A percentile compares a stretch with the other conserved stretches of the same genome.
Evolutionary conservation across 495 filamentous ascomycete genomes (phyloP).

Genomic region (Opeltia flavorubescens): DNA sequence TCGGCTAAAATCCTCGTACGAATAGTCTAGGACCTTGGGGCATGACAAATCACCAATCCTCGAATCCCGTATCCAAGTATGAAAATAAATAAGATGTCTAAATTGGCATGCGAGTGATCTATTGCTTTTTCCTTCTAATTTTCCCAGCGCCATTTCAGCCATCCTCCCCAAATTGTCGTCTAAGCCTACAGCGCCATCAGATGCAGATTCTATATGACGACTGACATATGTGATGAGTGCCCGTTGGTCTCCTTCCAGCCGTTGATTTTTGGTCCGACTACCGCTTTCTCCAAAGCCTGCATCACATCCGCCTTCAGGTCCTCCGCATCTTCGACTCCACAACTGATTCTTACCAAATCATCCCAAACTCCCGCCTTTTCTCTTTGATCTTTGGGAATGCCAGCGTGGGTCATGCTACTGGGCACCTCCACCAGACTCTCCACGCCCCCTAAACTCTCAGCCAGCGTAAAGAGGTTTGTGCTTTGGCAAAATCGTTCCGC

Average conservation of each 20-base stretch:
- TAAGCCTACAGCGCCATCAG: too few relatives aligned
- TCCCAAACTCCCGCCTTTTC: constrained; percentile 93
- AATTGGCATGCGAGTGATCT: too few relatives aligned
- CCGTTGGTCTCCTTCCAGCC: constrained; percentile 13
- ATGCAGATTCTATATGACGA: too few relatives aligned
- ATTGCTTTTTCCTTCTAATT: too few relatives aligned
- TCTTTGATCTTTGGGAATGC: constrained; percentile 78
- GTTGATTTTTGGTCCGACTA: constrained; percentile 33
- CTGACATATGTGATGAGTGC: neutral
- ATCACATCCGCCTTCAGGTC: constrained; percentile 76
- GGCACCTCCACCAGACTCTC: constrained; percentile 88
- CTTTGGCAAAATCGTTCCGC: constrained; percentile 85
- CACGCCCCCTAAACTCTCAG: constrained; percentile 85
- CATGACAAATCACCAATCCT: neutral
- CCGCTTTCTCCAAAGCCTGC: constrained; percentile 67
- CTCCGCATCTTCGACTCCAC: constrained; percentile 81
- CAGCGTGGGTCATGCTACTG: constrained; percentile 88
- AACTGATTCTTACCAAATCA: constrained; percentile 88
- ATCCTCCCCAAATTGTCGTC: too few relatives aligned
- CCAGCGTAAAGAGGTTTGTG: constrained; percentile 82
- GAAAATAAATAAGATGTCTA: too few relatives aligned
- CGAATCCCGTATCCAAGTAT: too few relatives aligned
- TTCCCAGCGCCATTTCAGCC: too few relatives aligned
- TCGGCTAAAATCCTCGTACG: constrained; percentile 60
- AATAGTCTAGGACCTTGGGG: neutral